phyloP scores from a whole-genome alignment of 1,139 yeast species.

The Debaryomyces udenii region DNA sequence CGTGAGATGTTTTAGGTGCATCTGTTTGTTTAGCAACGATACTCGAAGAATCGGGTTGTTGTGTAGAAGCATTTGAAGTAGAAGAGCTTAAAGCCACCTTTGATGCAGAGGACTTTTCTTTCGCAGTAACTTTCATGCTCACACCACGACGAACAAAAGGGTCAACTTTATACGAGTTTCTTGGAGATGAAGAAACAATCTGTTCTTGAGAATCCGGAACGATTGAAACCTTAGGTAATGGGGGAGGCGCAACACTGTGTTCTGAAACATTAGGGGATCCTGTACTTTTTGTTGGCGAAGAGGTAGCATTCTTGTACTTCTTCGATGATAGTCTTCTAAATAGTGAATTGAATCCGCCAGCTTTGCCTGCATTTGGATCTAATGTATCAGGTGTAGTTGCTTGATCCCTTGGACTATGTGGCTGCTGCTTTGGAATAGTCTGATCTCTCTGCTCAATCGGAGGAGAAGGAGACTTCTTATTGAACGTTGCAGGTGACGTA shows the following conservation, averaged over 20 bases:
- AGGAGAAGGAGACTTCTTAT: conserved; percentile 21
- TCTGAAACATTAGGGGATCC: conserved; percentile 14
- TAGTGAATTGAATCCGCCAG: conserved; percentile 39
- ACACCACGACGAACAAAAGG: conserved; percentile 64
- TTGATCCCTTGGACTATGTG: conserved; percentile 33
- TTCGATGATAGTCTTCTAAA: conserved; percentile 45
- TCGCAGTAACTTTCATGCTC: conserved; percentile 63
- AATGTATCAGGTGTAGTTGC: conserved; percentile 29
- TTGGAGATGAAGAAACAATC: conserved; percentile 20
- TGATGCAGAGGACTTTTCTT: conserved; percentile 46
- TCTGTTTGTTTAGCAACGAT: conserved; percentile 11
- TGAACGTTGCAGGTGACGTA: conserved; percentile 19
- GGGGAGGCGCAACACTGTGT: conserved; percentile 12
- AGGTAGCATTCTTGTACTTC: conserved; percentile 25
- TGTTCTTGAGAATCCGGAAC: conserved; percentile 21
- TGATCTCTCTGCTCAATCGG: conserved; percentile 16
- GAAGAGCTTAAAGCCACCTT: conserved; percentile 26
- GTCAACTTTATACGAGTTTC: conserved; percentile 29
- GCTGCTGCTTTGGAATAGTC: conserved; percentile 34
- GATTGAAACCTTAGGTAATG: conserved; percentile 18
- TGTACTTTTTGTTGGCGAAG: conserved; percentile 19
- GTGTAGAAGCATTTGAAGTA: conserved; percentile 10
- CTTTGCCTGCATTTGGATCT: conserved; percentile 35
- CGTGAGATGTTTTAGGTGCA: conserved; percentile 21
- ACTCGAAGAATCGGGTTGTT: conserved; percentile 14